Evolutionary conservation across 2,329 filamentous ascomycete species (phyloP), one percentile per base, ranked within the genome.

Genomic region (Curvularia verruculosa): DNA sequence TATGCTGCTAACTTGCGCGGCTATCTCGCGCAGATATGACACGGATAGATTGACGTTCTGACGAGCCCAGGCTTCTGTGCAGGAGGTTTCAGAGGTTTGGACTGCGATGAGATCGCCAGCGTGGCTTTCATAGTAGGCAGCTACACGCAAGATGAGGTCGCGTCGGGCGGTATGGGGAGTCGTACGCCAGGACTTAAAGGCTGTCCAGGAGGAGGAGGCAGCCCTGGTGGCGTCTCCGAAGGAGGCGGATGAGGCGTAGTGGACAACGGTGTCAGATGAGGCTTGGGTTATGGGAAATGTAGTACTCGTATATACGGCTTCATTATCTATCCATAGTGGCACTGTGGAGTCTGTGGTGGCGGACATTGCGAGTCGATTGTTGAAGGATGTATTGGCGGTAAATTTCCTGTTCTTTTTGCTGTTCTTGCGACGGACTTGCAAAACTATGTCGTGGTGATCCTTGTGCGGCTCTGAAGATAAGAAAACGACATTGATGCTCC

Each of bases 71-170:
- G 46, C 44, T 10, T 80, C 72, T 1, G 73, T 67, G 2, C 81
- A 80, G 2, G 82, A 83, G 2, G 83, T 87, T 72, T 87, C 83
- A 24, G 81, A 75, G 41, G 78, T 75, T 78, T 89, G 84, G 70
- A 85, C 85, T 29, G 78, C 69, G n/a, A 75, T 75, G 19, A 92
- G 74, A 70, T 91, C 87, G 13, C 85, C 80, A 24, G 78, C 78
- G 13, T 87, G 83, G 23, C 69, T 74, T 40, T 84, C 79, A 57
- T 92, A 78, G 49, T 91, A 73, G 12, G 86, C 84, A 3, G 87
- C 87, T 0, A 88, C 87, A 71, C 85, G 86, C 50, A 88, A 78
- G 50, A 95, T 80, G 56, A 95, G 84, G 58, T 88, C 84, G 18
- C 89, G 86, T 23, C 90, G 87, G 29, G 81, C 69, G 19, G 79